Evolutionary conservation across 2,329 filamentous ascomycete species (phyloP), one percentile per base, ranked within the genome.

Genomic region (Claviceps sorghi): DNA sequence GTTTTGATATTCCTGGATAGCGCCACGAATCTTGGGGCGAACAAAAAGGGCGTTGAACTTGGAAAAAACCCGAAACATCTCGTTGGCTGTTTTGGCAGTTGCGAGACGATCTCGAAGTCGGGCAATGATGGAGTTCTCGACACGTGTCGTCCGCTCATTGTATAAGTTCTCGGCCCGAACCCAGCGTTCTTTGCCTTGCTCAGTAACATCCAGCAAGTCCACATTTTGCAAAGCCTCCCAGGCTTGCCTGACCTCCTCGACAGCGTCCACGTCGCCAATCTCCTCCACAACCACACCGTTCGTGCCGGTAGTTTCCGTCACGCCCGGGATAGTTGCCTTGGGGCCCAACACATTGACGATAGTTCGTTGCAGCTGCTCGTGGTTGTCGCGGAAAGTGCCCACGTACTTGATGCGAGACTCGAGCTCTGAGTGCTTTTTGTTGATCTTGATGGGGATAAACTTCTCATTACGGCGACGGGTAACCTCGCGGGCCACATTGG

Each of bases 1-100:
- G 4, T 91, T 93, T 68, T 99, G 93, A 65, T 98, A 98, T 70
- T 98, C 91, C 44, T 89, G 87, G 62, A 98, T 98, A 52, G 93
- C 94, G 59, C 94, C 90, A 58, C 93, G 84, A 70, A 99, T 97
- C 76, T 98, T 98, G n/a, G 93, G 93, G 54, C 93, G 83, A 53
- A 99, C 91, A 60, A 99, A 95, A 32, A 99, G 82, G 2, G 93
- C 93, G 65, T 99, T 99, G 78, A 99, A 99, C 66, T 97, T 97
- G 51, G 93, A 97, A 67, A 98, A 98, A 56, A 99, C 93, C 52
- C 94, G 86, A 68, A 99, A 99, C 93, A 98, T 99, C 69, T 98
- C 94, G 64, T 95, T 97, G 42, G 93, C 93, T 56, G 89, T 95
- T 75, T 95, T 96, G 13, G 93, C 91, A 7, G 89, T 95, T 15